Percentiles rank a stretch among this genome's conserved stretches.
These are phyloP conservation scores for Colletotrichum sp. DNA, from an alignment of 2,329 filamentous ascomycete genomes.

Conservation along the genomic window DNA sequence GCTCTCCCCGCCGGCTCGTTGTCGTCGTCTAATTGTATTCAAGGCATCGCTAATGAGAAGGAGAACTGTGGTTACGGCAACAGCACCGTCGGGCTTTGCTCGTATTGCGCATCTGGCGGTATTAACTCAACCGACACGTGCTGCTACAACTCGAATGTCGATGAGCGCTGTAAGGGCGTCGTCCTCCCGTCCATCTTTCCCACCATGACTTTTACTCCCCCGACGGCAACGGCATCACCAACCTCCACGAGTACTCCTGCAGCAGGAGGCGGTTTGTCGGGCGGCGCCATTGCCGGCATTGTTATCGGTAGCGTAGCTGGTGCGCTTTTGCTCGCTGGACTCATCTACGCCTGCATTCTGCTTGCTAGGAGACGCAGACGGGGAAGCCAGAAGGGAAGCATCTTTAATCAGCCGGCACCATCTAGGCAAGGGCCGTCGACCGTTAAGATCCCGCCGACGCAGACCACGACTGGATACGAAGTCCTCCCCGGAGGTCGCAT, in stretches of 20 bases:
- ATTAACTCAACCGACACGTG: conserved; percentile 95
- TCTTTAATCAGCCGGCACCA: conserved; percentile 91
- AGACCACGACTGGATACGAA: conserved; percentile 62
- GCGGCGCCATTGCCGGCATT: conserved; percentile 90
- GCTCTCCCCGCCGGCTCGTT: conserved; percentile 82
- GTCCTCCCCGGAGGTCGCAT: conserved; percentile 87
- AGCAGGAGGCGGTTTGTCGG: conserved; percentile 60
- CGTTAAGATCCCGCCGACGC: conserved; percentile 37
- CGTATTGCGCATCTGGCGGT: conserved; percentile 83
- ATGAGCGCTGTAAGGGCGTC: conserved; percentile 76
- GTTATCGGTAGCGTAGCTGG: conserved; percentile 82
- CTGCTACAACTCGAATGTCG: conserved; percentile 83
- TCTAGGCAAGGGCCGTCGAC: conserved; percentile 55
- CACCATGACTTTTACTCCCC: conserved; percentile 64
- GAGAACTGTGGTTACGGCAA: conserved; percentile 84
- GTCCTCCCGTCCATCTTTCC: conserved; percentile 77
- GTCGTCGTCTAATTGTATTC: conserved; percentile 73
- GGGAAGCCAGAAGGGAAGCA: conserved; percentile 69
- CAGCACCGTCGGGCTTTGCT: conserved; percentile 78
- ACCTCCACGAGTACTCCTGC: conserved; percentile 31
- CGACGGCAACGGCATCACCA: conserved; percentile 51
- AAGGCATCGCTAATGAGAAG: conserved; percentile 80
- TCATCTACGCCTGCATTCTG: conserved; percentile 71
- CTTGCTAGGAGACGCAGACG: conserved; percentile 56
- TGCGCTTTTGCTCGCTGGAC: conserved; percentile 68